These are phyloP conservation scores for Gnomoniopsis smithogilvyi DNA, from an alignment of 2,329 filamentous ascomycete species.

Conservation along the genomic window DNA sequence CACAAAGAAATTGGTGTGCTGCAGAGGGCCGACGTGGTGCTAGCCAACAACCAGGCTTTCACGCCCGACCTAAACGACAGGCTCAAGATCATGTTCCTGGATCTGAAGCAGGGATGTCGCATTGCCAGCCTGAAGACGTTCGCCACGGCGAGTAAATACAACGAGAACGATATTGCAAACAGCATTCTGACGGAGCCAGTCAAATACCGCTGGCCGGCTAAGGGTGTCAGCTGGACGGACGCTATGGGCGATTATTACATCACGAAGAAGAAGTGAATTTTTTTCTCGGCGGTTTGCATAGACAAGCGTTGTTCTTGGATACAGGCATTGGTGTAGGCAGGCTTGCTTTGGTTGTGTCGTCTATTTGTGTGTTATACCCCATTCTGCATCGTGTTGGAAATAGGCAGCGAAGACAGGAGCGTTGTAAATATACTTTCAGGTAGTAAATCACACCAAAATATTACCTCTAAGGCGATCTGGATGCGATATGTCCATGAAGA, in stretches of 20 bases:
- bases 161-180: conserved; percentile 73
- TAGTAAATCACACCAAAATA: no score
- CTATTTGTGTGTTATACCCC: no score
- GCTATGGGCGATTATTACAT: conserved; percentile 84
- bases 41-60: conserved; percentile 98
- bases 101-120: conserved; percentile 85
- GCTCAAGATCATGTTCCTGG: conserved; percentile 84
- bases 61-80: conserved; percentile 81
- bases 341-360: background rate
- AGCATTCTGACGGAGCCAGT: conserved; percentile 74
- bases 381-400: no score
- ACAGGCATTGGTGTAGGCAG: background rate
- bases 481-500: no score
- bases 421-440: no score
- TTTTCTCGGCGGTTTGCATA: background rate
- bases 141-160: conserved; percentile 69
- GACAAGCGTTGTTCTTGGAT: background rate
- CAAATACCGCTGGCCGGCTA: conserved; percentile 56
- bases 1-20: conserved; percentile 70
- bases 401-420: no score
- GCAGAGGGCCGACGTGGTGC: conserved; percentile 84
- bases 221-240: conserved; percentile 90
- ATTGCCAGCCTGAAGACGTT: conserved; percentile 93
- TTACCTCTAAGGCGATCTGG: no score
- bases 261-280: conserved; percentile 58